Evolutionary conservation across 2,329 filamentous ascomycete genomes (phyloP).

Genomic region (Coniella vitis): DNA sequence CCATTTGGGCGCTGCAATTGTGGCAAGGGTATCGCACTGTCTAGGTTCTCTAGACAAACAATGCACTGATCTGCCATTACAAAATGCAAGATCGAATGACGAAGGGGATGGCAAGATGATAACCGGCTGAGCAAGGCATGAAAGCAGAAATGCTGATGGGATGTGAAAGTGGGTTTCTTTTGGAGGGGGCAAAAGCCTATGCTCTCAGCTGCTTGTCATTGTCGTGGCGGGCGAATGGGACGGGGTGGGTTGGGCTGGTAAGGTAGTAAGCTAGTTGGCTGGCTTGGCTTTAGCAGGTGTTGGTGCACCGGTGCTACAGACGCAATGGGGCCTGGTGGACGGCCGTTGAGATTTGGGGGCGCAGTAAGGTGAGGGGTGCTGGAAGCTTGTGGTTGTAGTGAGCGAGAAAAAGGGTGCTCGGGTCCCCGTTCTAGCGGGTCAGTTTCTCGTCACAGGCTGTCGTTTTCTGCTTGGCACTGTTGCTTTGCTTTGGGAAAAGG

Average conservation of each 20-base stretch:
- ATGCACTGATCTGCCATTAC: conserved; percentile 60
- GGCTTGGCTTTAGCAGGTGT: neutral
- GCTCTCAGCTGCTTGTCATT: neutral
- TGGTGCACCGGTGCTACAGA: neutral
- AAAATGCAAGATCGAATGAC: conserved; percentile 29
- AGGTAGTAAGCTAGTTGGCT: no score
- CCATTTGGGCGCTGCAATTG: conserved; percentile 18
- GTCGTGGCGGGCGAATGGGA: neutral
- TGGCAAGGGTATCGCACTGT: conserved; percentile 22
- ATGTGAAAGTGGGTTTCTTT: neutral
- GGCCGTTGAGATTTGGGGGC: no score
- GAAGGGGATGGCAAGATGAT: conserved; percentile 26
- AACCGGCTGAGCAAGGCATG: conserved; percentile 38
- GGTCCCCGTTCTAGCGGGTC: conserved; percentile 7
- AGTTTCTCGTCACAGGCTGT: neutral
- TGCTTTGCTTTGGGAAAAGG: neutral
- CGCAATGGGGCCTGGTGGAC: no score
- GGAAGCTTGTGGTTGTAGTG: neutral
- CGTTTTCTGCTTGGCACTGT: neutral
- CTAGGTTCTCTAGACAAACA: conserved; percentile 59
- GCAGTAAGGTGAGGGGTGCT: no score
- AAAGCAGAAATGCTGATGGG: conserved; percentile 26
- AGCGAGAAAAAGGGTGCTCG: neutral
- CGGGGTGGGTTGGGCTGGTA: neutral
- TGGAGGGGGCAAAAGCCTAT: neutral